Conservation (phyloP, 2,329 filamentous ascomycete species). For the Tolypocladium tropicale region DNA sequence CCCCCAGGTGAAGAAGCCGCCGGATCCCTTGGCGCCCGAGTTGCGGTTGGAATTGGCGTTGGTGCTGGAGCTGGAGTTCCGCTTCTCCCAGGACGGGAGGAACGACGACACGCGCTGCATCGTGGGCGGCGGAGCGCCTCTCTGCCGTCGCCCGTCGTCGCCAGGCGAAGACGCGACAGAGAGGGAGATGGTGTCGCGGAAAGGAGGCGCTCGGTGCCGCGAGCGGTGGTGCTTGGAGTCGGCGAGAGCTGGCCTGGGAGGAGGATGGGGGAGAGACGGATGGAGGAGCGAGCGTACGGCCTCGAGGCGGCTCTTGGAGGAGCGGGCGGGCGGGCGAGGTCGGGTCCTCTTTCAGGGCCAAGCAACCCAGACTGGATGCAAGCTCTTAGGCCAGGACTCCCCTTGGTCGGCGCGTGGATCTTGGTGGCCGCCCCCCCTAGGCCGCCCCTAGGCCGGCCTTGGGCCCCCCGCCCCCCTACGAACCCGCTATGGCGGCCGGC, state of each 20-base stretch:
- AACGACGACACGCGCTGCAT: slow-evolving; percentile 35
- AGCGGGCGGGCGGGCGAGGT: background rate
- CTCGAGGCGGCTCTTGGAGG: background rate
- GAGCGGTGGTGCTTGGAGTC: background rate
- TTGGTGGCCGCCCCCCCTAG: background rate
- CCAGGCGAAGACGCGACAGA: slow-evolving; percentile 21
- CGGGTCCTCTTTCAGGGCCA: background rate
- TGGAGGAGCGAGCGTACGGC: background rate
- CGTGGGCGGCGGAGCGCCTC: slow-evolving; percentile 20
- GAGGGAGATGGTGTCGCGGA: slow-evolving; percentile 12
- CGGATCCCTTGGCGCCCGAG: slow-evolving; percentile 17
- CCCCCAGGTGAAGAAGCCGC: slow-evolving; percentile 32
- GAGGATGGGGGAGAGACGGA: background rate
- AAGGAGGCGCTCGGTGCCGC: background rate
- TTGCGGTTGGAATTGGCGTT: slow-evolving; percentile 19
- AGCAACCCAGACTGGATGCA: background rate
- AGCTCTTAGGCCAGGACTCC: background rate
- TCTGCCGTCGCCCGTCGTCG: slow-evolving; percentile 22
- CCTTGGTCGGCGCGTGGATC: background rate
- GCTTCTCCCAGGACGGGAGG: slow-evolving; percentile 35
- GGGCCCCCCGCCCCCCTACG: too few relatives aligned
- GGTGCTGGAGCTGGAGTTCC: slow-evolving; percentile 22
- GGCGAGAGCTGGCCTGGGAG: background rate
- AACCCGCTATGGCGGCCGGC: background rate
- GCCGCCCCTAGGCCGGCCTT: too few relatives aligned